A percentile compares a stretch with the other conserved stretches of the same genome.
These are phyloP conservation scores for Zygosaccharomyces pseudobailii DNA, from an alignment of 1,139 yeast species.

Conservation along the genomic window DNA sequence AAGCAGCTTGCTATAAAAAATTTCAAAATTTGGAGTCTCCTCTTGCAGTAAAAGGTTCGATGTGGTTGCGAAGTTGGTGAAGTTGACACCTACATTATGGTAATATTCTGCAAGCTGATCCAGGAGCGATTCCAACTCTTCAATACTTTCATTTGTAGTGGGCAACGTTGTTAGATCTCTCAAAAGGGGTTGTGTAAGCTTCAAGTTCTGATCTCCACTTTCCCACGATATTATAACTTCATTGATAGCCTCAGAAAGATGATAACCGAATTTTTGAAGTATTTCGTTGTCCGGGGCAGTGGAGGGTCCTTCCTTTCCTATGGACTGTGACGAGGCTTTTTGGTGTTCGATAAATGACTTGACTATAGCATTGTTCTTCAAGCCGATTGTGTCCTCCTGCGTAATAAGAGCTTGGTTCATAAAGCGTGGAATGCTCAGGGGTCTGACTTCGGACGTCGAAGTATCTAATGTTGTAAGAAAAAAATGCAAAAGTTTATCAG, in stretches of 20 bases:
- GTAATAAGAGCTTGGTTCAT: neutral
- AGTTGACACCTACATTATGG: slow-evolving; percentile 18
- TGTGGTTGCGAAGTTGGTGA: slow-evolving; percentile 15
- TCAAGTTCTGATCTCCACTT: neutral
- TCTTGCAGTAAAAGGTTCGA: slow-evolving; percentile 21
- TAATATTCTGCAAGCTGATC: slow-evolving; percentile 28
- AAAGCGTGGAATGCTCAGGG: neutral
- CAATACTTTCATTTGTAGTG: slow-evolving; percentile 15
- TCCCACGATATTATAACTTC: slow-evolving; percentile 11
- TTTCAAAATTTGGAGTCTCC: slow-evolving; percentile 17
- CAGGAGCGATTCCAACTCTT: slow-evolving; percentile 27
- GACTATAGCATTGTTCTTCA: neutral
- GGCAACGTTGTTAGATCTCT: slow-evolving; percentile 14
- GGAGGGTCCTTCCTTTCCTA: neutral
- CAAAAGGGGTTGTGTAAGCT: slow-evolving; percentile 10
- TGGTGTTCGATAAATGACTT: neutral
- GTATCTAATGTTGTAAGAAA: slow-evolving; percentile 1
- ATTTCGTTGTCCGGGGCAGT: slow-evolving; percentile 10
- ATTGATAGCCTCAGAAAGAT: slow-evolving; percentile 24
- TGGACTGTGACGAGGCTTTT: neutral
- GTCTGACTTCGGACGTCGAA: neutral
- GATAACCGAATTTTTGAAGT: slow-evolving; percentile 27
- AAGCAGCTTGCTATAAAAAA: slow-evolving; percentile 24
- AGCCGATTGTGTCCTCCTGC: neutral
- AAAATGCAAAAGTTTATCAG: slow-evolving; percentile 5